phyloP scores from a whole-genome alignment of 1,284 basidiomycete genomes.

The Cystobasidiaceae sp. region DNA sequence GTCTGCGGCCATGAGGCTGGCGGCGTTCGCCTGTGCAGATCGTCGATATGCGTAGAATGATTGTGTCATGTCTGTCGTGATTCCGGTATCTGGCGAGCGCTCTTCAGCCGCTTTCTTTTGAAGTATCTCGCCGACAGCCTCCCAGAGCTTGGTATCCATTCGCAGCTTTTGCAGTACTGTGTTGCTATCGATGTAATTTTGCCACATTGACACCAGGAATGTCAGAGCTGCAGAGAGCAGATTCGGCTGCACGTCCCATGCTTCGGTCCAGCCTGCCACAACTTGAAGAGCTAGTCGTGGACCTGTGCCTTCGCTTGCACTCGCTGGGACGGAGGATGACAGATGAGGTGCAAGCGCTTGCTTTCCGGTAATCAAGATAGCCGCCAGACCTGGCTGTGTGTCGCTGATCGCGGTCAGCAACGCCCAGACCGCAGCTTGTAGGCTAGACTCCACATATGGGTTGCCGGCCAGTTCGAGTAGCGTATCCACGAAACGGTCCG shows the following conservation, averaged over 20 bases:
- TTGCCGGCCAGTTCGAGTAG: constrained; percentile 41
- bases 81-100: neutral
- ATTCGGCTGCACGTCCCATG: constrained; percentile 69
- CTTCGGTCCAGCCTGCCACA: constrained; percentile 61
- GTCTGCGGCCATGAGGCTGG: constrained; percentile 55
- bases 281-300: constrained; percentile 58
- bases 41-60: neutral
- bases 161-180: constrained; percentile 57
- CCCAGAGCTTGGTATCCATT: constrained; percentile 62
- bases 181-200: constrained; percentile 71
- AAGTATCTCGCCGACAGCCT: constrained; percentile 34
- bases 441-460: constrained; percentile 59
- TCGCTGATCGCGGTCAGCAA: constrained; percentile 68
- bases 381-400: constrained; percentile 79
- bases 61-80: neutral
- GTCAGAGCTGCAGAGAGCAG: constrained; percentile 68
- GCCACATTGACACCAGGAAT: constrained; percentile 77
- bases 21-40: constrained; percentile 63
- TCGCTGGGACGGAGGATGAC: neutral
- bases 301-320: constrained; percentile 32
- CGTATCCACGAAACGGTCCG: constrained; percentile 38
- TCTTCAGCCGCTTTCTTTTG: neutral
- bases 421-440: constrained; percentile 62
- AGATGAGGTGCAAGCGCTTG: constrained; percentile 38
- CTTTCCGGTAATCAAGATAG: constrained; percentile 71